Conservation (phyloP, 2,329 filamentous ascomycete genomes). For the Dactylonectria macrodidyma region DNA sequence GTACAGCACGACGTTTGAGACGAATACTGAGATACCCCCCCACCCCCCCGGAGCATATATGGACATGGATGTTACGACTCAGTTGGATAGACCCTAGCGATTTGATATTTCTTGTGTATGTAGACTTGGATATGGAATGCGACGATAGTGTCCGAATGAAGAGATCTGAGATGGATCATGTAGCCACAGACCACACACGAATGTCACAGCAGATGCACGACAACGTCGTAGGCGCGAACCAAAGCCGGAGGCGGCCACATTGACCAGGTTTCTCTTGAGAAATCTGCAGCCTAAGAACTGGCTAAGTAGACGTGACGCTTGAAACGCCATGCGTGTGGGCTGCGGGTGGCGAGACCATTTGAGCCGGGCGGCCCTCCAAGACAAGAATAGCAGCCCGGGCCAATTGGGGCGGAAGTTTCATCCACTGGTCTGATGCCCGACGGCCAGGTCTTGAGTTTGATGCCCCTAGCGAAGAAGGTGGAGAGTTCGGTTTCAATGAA, state of each 20-base stretch:
- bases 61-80: constrained; percentile 24
- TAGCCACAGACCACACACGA: constrained; percentile 26
- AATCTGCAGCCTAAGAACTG: background rate
- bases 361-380: background rate
- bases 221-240: background rate
- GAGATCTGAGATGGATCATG: constrained; percentile 17
- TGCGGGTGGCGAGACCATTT: constrained; percentile 1
- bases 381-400: constrained; percentile 22
- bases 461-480: background rate
- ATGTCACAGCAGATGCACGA: constrained; percentile 5
- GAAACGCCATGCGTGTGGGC: constrained; percentile 8
- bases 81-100: constrained; percentile 26
- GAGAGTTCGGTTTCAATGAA: background rate
- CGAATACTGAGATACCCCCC: constrained; percentile 27
- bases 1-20: constrained; percentile 15
- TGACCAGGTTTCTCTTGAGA: background rate
- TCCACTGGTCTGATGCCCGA: constrained; percentile 8
- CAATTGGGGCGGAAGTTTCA: constrained; percentile 10
- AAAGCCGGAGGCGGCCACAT: background rate
- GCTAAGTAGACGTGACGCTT: background rate
- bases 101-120: constrained; percentile 18
- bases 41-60: constrained; percentile 19
- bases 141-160: constrained; percentile 1
- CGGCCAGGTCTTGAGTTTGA: background rate
- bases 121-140: constrained; percentile 1